Conservation (phyloP, 345 rosid genomes). For the Passiflora organensis region DNA sequence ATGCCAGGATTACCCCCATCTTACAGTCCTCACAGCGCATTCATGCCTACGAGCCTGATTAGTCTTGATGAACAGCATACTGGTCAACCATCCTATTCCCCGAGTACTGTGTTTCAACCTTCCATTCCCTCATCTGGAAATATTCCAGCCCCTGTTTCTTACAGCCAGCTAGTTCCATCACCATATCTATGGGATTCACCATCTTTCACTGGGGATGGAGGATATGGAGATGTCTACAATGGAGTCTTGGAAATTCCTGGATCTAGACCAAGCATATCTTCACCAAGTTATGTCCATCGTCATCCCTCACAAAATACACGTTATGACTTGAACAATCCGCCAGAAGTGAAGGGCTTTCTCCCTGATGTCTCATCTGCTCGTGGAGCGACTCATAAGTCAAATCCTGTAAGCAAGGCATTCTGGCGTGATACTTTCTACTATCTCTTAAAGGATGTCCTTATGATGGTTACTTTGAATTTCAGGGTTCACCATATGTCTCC, state of each 20-base stretch:
- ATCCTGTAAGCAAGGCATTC: slow-evolving; percentile 35
- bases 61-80: slow-evolving; percentile 27
- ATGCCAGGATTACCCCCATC: slow-evolving; percentile 38
- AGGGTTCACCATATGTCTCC: too few species aligned
- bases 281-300: slow-evolving; percentile 26
- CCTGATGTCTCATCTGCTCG: slow-evolving; percentile 20
- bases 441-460: background rate
- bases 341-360: slow-evolving; percentile 26
- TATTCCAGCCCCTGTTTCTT: slow-evolving; percentile 29
- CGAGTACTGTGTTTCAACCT: slow-evolving; percentile 18
- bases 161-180: slow-evolving; percentile 32
- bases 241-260: slow-evolving; percentile 27
- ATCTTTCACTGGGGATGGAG: slow-evolving; percentile 12
- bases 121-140: slow-evolving; percentile 30
- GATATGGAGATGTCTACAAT: slow-evolving; percentile 25
- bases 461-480: background rate
- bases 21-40: slow-evolving; percentile 29
- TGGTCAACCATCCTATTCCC: slow-evolving; percentile 33
- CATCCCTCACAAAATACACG: too few species aligned
- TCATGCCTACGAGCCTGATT: slow-evolving; percentile 27
- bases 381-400: slow-evolving; percentile 29
- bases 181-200: slow-evolving; percentile 36
- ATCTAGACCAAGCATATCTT: slow-evolving; percentile 33
- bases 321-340: slow-evolving; percentile 8
- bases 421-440: background rate